Evolutionary conservation across 2,329 filamentous ascomycete species (phyloP).

Genomic region (Chaetomium globosum): DNA sequence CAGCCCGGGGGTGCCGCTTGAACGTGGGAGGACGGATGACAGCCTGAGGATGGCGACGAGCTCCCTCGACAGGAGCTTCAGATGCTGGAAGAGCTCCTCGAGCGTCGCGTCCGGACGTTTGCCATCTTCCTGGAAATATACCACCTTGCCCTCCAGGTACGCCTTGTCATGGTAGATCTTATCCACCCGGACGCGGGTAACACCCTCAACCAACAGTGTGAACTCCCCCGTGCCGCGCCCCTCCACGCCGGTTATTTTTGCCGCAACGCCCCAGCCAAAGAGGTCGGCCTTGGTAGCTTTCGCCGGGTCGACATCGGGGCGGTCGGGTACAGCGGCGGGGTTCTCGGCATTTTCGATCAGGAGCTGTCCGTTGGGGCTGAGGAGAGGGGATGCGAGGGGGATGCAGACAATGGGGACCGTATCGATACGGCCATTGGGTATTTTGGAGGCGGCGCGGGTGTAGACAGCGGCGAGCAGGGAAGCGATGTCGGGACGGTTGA

Average conservation of each 20-base stretch:
- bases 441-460: slow-evolving; percentile 70
- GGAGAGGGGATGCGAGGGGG: slow-evolving; percentile 74
- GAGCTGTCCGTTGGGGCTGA: slow-evolving; percentile 74
- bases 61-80: slow-evolving; percentile 85
- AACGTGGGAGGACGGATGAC: slow-evolving; percentile 77
- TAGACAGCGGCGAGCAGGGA: slow-evolving; percentile 85
- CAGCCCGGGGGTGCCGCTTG: slow-evolving; percentile 64
- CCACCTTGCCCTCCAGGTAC: slow-evolving; percentile 82
- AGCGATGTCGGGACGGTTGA: slow-evolving; percentile 80
- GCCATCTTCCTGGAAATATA: slow-evolving; percentile 71
- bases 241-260: slow-evolving; percentile 77
- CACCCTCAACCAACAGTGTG: slow-evolving; percentile 82
- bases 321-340: slow-evolving; percentile 49
- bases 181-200: slow-evolving; percentile 74
- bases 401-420: slow-evolving; percentile 83
- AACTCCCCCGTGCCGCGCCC: slow-evolving; percentile 75
- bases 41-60: slow-evolving; percentile 82
- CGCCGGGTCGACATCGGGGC: slow-evolving; percentile 57
- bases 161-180: slow-evolving; percentile 75
- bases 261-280: slow-evolving; percentile 79
- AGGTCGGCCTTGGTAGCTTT: slow-evolving; percentile 71
- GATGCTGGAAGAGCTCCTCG: slow-evolving; percentile 71
- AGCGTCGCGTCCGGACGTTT: slow-evolving; percentile 60
- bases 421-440: slow-evolving; percentile 64
- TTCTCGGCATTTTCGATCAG: slow-evolving; percentile 67